Percentiles rank a stretch among this genome's conserved stretches.
These are phyloP conservation scores for Rhynchosporium secalis DNA, from an alignment of 2,329 filamentous ascomycete species.

Conservation along the genomic window DNA sequence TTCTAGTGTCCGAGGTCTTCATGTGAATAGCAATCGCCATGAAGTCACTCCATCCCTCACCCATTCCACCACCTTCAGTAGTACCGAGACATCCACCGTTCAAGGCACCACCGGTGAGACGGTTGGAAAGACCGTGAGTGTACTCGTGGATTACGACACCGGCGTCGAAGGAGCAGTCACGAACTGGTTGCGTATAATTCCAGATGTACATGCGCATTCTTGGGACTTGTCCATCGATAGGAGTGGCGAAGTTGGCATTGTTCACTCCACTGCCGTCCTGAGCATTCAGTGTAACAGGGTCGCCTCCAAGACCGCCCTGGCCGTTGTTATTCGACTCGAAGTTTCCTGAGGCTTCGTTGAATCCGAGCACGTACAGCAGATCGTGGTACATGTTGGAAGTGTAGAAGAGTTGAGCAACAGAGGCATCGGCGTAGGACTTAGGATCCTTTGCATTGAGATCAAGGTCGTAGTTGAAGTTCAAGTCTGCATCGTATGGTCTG, in stretches of 20 bases:
- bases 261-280: constrained; percentile 15
- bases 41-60: constrained; percentile 19
- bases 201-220: constrained; percentile 18
- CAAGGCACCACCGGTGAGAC: constrained; percentile 11
- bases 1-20: constrained; percentile 8
- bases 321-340: constrained; percentile 12
- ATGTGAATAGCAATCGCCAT: constrained; percentile 14
- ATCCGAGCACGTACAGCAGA: constrained; percentile 11
- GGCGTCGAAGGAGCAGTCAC: constrained; percentile 15
- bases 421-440: constrained; percentile 5
- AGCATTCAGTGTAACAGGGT: constrained; percentile 13
- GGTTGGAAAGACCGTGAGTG: constrained; percentile 14
- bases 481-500: constrained; percentile 4
- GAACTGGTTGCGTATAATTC: not conserved
- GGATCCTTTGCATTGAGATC: constrained; percentile 12
- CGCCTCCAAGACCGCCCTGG: constrained; percentile 10
- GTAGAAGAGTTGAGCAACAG: constrained; percentile 14
- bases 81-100: constrained; percentile 11
- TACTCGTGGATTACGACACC: constrained; percentile 15
- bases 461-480: constrained; percentile 7
- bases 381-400: constrained; percentile 17
- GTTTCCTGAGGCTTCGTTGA: constrained; percentile 14
- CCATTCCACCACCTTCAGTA: constrained; percentile 15
- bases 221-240: constrained; percentile 6
- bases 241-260: constrained; percentile 14